Percentiles rank a stretch among this genome's conserved stretches.
These are phyloP conservation scores for Mesembryanthemum crystallinum DNA, from an alignment of 148 eudicot genomes.

Conservation along the genomic window DNA sequence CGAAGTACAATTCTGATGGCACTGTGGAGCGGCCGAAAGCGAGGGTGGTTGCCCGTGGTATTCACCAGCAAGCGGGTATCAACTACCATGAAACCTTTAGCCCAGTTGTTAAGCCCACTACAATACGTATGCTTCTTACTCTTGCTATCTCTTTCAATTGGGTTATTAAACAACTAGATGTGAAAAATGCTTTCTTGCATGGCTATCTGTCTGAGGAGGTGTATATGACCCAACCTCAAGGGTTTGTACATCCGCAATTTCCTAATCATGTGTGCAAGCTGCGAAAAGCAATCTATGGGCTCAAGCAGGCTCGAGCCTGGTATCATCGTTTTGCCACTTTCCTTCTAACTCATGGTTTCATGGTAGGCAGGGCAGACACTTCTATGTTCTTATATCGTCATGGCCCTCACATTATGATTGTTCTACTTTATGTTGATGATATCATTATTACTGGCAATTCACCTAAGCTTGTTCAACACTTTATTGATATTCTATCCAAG, in stretches of 20 bases:
- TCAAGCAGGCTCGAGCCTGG: no score
- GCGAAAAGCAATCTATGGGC: no score
- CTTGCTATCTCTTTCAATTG: no score
- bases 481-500: neutral
- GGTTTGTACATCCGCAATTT: neutral
- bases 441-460: neutral
- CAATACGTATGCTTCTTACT: neutral
- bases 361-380: neutral
- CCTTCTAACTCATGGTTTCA: neutral
- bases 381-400: no score
- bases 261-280: no score
- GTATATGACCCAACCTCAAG: neutral
- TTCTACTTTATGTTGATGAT: neutral
- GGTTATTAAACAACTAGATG: neutral
- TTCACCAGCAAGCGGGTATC: neutral
- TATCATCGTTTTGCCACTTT: no score
- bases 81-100: neutral
- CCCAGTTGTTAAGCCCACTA: neutral
- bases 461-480: no score
- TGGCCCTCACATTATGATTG: neutral
- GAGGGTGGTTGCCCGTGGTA: neutral
- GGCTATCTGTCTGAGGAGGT: neutral
- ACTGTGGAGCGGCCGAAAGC: neutral
- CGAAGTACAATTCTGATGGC: neutral
- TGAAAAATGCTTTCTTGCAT: neutral